Base-by-base conservation (phyloP, 1,284 basidiomycete species). In the Trichosporon sp. region DNA sequence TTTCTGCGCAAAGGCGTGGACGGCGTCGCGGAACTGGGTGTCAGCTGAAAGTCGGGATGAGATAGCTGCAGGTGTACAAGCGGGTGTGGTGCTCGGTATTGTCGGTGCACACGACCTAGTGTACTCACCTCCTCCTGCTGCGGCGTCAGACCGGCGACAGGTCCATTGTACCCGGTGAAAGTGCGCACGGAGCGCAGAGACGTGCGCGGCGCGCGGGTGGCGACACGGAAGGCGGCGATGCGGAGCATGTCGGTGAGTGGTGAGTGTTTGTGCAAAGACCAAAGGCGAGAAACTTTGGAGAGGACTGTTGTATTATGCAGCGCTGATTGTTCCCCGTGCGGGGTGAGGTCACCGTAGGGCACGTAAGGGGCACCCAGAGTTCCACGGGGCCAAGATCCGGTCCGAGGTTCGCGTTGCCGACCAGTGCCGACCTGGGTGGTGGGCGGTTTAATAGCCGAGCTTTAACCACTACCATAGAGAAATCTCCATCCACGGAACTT, bases 101-200 rank as follows among this genome's bases (percentile, higher is more conserved):
- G 38, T 10, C 8, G 10, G 2, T 12, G 38, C 38, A 40, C 38
- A 40, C 38, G 38, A 40, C 38, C 11, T 0, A 10, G 21, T 16
- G 4, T 46, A 82, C 87, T 68, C 76, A 93, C 93, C 87, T 95
- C 93, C 56, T 87, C 86, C 80, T 96, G 93, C 63, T 93, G 92
- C 37, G 91, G 90, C 1, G 88, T 91, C 54, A 96, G 86, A n/a
- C 93, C 93, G 1, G 93, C 91, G 37, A 95, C 84, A 70, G 91
- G 88, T 2, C 86, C 77, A 76, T 92, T 93, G 80, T 95, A 95
- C n/a, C 79, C 82, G 1, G 79, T 75, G 71, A 78, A 82, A 11
- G 74, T 38, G 68, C 73, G 73, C 21, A 68, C 65, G 19, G 8
- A 8, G 56, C 37, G 56, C 21, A 59, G 26, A 12, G 56, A 38